A percentile compares a stretch with the other conserved stretches of the same genome.
These are phyloP conservation scores for Tympanopsis confertula DNA, from an alignment of 2,329 filamentous ascomycete genomes.

Conservation along the genomic window DNA sequence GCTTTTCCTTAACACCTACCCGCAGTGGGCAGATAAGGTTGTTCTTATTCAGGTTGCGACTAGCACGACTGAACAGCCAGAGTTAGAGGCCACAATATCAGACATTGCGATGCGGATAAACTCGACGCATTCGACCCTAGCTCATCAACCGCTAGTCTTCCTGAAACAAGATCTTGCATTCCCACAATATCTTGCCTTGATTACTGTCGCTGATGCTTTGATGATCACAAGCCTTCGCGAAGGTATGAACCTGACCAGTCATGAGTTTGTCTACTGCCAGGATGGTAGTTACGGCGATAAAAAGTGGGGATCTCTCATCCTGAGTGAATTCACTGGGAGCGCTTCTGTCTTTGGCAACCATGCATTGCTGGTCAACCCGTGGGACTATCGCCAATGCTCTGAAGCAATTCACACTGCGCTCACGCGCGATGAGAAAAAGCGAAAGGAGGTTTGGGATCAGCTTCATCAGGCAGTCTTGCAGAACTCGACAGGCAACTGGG, in stretches of 20 bases:
- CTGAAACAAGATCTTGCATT: constrained; percentile 91
- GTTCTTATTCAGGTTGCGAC: constrained; percentile 91
- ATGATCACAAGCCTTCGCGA: constrained; percentile 94
- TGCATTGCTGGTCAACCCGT: constrained; percentile 81
- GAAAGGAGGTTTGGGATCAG: constrained; percentile 60
- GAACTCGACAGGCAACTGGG: constrained; percentile 80
- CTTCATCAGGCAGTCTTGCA: constrained; percentile 64
- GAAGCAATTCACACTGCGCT: constrained; percentile 75
- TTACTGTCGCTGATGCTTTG: constrained; percentile 79
- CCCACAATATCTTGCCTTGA: constrained; percentile 79
- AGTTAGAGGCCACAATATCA: constrained; percentile 77
- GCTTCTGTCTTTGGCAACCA: constrained; percentile 72
- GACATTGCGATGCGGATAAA: constrained; percentile 94
- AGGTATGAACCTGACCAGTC: constrained; percentile 92
- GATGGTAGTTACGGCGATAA: constrained; percentile 65
- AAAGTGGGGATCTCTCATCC: constrained; percentile 77
- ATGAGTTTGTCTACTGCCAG: constrained; percentile 88
- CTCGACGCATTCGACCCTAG: constrained; percentile 77
- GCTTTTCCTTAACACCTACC: constrained; percentile 86
- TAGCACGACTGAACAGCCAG: constrained; percentile 76
- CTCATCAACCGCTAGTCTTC: constrained; percentile 86
- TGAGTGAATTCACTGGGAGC: constrained; percentile 92
- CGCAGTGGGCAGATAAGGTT: constrained; percentile 72
- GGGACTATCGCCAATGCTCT: constrained; percentile 83
- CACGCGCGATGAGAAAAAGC: constrained; percentile 68